Percentiles rank a stretch among this genome's conserved stretches.
Evolutionary conservation across 208 protist species (phyloP).

Genomic region (Wallacemonas collosoma): DNA sequence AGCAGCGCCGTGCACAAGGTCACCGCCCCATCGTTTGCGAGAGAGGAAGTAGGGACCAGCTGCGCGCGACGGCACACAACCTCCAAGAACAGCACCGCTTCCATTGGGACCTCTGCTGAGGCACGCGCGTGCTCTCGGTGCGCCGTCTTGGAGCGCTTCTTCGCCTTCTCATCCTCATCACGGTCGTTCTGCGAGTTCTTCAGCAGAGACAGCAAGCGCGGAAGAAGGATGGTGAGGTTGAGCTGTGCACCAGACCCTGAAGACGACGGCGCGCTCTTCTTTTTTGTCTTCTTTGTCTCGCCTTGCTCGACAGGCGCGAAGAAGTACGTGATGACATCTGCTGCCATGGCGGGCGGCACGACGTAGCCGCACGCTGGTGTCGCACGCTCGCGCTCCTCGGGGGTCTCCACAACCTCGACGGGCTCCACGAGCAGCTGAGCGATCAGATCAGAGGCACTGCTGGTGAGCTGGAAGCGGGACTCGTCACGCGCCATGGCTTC

Average conservation of each 20-base stretch:
- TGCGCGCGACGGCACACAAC: constrained; percentile 46
- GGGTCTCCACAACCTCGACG: constrained; percentile 3
- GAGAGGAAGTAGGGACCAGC: constrained; percentile 9
- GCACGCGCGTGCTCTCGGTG: not conserved
- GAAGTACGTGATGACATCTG: constrained; percentile 44
- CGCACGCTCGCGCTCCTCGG: constrained; percentile 13
- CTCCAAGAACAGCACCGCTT: constrained; percentile 54
- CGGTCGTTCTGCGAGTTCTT: too few species aligned
- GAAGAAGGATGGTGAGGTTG: constrained; percentile 12
- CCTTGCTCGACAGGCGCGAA: constrained; percentile 21
- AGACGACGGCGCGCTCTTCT: not conserved
- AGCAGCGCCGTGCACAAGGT: constrained; percentile 56
- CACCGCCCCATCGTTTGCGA: constrained; percentile 41
- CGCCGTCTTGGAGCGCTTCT: constrained; percentile 7
- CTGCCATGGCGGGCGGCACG: constrained; percentile 33
- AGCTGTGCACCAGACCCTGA: not conserved
- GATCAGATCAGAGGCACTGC: constrained; percentile 52
- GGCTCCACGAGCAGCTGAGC: constrained; percentile 43
- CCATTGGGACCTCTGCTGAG: constrained; percentile 16
- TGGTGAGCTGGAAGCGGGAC: constrained; percentile 50
- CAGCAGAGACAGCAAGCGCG: constrained; percentile 16
- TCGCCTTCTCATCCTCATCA: too few species aligned
- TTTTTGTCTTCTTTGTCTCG: not conserved
- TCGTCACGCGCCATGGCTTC: constrained; percentile 75
- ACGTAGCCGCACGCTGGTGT: constrained; percentile 23